Evolutionary conservation across 768 basidiomycete genomes (phyloP), one percentile per base, ranked within the genome.

Genomic region (Aureoboletus auriporus): DNA sequence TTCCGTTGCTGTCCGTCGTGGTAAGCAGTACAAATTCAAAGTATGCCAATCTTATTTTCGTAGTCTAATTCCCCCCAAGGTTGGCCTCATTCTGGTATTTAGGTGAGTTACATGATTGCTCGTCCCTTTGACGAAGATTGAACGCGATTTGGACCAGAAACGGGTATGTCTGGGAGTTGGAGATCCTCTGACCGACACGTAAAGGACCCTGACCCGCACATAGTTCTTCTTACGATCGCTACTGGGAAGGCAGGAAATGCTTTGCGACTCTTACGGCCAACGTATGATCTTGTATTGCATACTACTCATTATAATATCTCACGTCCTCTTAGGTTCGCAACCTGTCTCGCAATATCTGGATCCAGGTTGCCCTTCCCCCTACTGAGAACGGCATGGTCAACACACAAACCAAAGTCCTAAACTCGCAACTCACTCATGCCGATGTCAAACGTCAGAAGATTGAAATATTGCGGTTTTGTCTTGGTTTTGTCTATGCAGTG

Each of bases 1-100:
- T 93, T 2, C 93, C 93, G 1, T 69, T 96, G 44, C 76, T 95
- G 29, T 89, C 90, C 10, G 89, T 96, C 11, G 93, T 95, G 56
- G 93, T 90, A 61, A 67, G 87, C 71, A n/a, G 20, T 36, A 31
- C 10, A 11, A 20, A 12, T 36, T 8, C 8, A 17, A 34, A 23
- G 46, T 26, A 11, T n/a, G 20, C 20, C 20, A 23, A 23, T 23
- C 2, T 23, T 5, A 14, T 39, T 46, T 17, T 26, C 28, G 20
- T 30, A 35, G 35, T 44, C 29, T 49, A 48, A 26, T 41, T 29
- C 10, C 50, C 27, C 13, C 13, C 6, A 40, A 90, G 88, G 89
- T 94, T 44, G 93, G 92, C 56, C 75, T 96, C 49, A 83, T 95
- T 46, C 74, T 95, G 30, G 92, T 93, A 3, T 93, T 92, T 65